Conservation (phyloP, 2,329 filamentous ascomycete genomes). For the Beauveria australis region DNA sequence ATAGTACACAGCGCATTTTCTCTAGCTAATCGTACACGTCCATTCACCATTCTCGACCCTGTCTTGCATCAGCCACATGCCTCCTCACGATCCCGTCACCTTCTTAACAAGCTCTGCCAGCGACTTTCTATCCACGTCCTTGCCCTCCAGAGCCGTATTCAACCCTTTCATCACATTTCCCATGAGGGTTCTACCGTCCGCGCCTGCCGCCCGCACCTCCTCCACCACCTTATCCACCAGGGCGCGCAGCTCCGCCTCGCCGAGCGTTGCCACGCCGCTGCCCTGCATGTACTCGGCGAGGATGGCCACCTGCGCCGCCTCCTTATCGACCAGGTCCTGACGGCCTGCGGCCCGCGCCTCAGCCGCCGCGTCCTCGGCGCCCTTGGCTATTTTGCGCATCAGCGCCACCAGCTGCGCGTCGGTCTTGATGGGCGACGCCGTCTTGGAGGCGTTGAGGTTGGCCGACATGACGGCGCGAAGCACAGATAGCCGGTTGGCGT, state of each 20-base stretch:
- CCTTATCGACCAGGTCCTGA: conserved; percentile 62
- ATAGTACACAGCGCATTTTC: background rate
- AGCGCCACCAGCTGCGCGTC: conserved; percentile 62
- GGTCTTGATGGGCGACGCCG: conserved; percentile 56
- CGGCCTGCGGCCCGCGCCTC: conserved; percentile 42
- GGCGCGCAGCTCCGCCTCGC: conserved; percentile 48
- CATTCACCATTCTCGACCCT: background rate
- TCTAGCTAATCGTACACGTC: background rate
- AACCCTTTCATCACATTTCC: conserved; percentile 58
- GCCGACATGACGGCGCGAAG: conserved; percentile 61
- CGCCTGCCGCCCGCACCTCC: conserved; percentile 38
- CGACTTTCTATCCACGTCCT: conserved; percentile 54
- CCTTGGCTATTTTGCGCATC: conserved; percentile 57
- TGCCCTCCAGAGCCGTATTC: conserved; percentile 48
- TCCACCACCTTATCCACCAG: conserved; percentile 45
- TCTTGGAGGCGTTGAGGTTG: conserved; percentile 70
- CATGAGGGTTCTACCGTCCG: conserved; percentile 37
- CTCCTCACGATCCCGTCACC: conserved; percentile 5
- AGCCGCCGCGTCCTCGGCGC: conserved; percentile 7
- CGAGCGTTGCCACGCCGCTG: conserved; percentile 51
- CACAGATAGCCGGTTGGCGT: conserved; percentile 56
- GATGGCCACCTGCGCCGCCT: conserved; percentile 56
- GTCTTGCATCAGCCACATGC: conserved; percentile 7
- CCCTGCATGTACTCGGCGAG: conserved; percentile 56
- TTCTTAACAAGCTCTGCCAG: conserved; percentile 56